These are phyloP conservation scores for Penium margaritaceum DNA, from an alignment of 139 green algal genomes.

Conservation along the genomic window DNA sequence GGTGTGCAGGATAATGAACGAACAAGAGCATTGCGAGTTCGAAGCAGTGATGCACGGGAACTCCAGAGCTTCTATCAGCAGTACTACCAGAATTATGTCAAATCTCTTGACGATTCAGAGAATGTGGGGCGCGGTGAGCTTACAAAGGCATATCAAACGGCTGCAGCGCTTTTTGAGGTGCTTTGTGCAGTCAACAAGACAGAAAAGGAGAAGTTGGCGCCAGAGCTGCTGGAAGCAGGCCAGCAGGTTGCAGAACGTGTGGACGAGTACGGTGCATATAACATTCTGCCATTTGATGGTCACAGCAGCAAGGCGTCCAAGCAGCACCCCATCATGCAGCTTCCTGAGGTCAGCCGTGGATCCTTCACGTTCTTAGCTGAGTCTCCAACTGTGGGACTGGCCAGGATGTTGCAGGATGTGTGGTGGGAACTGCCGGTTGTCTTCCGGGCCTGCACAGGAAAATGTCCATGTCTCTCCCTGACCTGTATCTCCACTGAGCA, in stretches of 20 bases:
- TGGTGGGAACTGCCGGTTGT: too few relatives aligned
- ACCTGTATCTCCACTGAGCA: too few relatives aligned
- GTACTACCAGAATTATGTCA: slow-evolving; percentile 26
- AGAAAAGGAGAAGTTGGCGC: neutral
- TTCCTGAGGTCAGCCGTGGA: neutral
- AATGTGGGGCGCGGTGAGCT: neutral
- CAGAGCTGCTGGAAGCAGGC: slow-evolving; percentile 1
- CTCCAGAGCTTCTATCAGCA: slow-evolving; percentile 17
- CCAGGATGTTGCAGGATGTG: too few relatives aligned
- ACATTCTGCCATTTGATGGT: slow-evolving; percentile 25
- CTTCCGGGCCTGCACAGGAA: too few relatives aligned
- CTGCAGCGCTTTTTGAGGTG: slow-evolving; percentile 13
- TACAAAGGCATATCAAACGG: neutral
- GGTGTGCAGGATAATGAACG: too few relatives aligned
- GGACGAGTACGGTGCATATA: slow-evolving; percentile 11
- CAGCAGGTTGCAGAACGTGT: slow-evolving; percentile 4
- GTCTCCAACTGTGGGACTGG: too few relatives aligned
- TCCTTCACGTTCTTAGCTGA: too few relatives aligned
- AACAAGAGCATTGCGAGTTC: too few relatives aligned
- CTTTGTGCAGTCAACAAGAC: slow-evolving; percentile 14
- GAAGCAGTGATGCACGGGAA: slow-evolving; percentile 14
- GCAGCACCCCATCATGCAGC: slow-evolving; percentile 8
- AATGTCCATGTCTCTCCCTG: too few relatives aligned
- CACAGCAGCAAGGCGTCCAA: neutral
- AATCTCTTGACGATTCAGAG: neutral